Base-by-base conservation (phyloP, 2,329 filamentous ascomycete species). In the Rugonectria rugulosa region DNA sequence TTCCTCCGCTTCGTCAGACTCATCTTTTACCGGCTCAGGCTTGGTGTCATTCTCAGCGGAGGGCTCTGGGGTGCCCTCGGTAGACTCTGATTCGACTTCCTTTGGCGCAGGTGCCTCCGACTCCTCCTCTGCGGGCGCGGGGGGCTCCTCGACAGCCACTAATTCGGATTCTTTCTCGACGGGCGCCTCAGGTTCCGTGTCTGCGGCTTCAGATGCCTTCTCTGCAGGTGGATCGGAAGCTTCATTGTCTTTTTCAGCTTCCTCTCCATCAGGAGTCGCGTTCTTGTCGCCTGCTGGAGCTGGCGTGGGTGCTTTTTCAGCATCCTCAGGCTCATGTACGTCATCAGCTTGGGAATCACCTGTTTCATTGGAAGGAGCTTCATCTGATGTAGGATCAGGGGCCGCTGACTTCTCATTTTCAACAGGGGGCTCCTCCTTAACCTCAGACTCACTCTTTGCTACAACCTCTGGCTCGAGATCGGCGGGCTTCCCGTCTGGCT, bases 1-100 rank as follows among this genome's bases (percentile, higher is more conserved):
- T 11, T 37, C 47, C 20, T 51, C 41, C 31, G 53, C 46, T 20
- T 29, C 31, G 10, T 48, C 24, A 4, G 15, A 11, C 7, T 26
- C 27, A 9, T 59, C 37, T 12, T 53, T 46, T 21, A 26, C n/a
- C 19, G 31, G 32, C 20, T 64, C 60, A 42, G 19, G 42, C 24
- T 61, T 50, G 12, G 6, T 14, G 15, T 23, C 37, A 26, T 19
- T 14, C 24, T 49, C 38, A 6, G 19, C 45, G 6, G 52, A 29
- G 5, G 15, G 12, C 29, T 36, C 42, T 2, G 37, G 2, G 31
- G 44, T 29, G 23, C 49, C 40, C 7, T 21, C 26, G 21, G 41
- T 27, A 34, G 24, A 14, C 4, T 49, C 34, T 12, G 27, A 20
- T 23, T 34, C 37, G n/a, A 12, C 15, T 12, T 27, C 29, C 27